A percentile compares a stretch with the other conserved stretches of the same genome.
Conservation (phyloP, 2,329 filamentous ascomycete species). For the Coleophoma crateriformis region DNA sequence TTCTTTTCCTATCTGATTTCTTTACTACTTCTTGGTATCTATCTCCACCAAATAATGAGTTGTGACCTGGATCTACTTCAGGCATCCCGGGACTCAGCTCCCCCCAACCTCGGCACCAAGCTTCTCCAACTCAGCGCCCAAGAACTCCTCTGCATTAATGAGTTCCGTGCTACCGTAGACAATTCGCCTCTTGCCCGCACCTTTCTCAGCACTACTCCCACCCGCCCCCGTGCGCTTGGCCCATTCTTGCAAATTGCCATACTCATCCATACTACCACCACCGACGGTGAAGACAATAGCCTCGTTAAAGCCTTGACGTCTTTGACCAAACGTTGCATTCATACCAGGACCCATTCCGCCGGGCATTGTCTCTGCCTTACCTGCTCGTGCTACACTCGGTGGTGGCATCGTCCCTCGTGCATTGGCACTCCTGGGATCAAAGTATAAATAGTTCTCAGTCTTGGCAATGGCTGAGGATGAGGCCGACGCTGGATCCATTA, state of each 20-base stretch:
- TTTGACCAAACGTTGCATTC: slow-evolving; percentile 82
- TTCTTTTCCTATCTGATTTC: too few species aligned
- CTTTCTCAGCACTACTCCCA: slow-evolving; percentile 34
- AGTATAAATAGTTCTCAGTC: slow-evolving; percentile 95
- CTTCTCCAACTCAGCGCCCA: slow-evolving; percentile 56
- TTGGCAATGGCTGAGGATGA: slow-evolving; percentile 90
- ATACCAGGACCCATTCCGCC: slow-evolving; percentile 51
- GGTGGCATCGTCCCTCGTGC: slow-evolving; percentile 88
- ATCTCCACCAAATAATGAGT: too few species aligned
- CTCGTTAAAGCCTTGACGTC: slow-evolving; percentile 83
- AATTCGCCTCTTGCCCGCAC: slow-evolving; percentile 70
- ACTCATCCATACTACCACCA: slow-evolving; percentile 97
- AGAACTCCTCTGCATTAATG: slow-evolving; percentile 63
- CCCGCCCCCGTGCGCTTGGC: slow-evolving; percentile 64
- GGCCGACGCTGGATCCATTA: slow-evolving; percentile 92
- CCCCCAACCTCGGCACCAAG: slow-evolving; percentile 46
- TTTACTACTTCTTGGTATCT: too few species aligned
- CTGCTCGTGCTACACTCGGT: slow-evolving; percentile 49
- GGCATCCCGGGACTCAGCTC: too few species aligned
- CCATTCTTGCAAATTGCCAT: slow-evolving; percentile 97
- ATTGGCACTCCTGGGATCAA: slow-evolving; percentile 89
- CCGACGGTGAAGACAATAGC: slow-evolving; percentile 93
- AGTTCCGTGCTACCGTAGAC: slow-evolving; percentile 93
- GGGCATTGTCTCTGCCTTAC: slow-evolving; percentile 37
- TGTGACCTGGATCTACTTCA: too few species aligned